Percentiles rank a stretch among this genome's conserved stretches.
phyloP scores from a whole-genome alignment of 2,329 filamentous ascomycete species.

The Neofusicoccum laricinum region DNA sequence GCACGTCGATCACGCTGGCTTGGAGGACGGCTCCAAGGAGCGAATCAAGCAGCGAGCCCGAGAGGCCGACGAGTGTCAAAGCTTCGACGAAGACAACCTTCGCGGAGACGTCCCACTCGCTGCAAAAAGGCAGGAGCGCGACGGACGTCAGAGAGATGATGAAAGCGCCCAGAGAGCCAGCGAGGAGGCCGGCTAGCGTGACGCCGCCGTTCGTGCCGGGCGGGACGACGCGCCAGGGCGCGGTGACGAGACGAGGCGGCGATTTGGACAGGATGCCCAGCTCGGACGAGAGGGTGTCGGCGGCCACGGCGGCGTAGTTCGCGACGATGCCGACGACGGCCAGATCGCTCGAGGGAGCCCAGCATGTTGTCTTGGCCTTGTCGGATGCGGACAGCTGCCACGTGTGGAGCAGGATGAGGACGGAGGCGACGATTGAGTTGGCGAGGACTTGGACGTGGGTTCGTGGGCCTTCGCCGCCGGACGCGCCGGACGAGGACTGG shows the following conservation, averaged over 20 bases:
- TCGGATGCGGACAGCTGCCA: slow-evolving; percentile 34
- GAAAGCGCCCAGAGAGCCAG: slow-evolving; percentile 71
- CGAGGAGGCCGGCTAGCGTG: slow-evolving; percentile 68
- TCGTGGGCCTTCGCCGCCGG: slow-evolving; percentile 76
- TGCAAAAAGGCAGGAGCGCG: slow-evolving; percentile 67
- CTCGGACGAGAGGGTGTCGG: slow-evolving; percentile 94
- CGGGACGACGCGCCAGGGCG: slow-evolving; percentile 74
- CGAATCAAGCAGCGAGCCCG: slow-evolving; percentile 84
- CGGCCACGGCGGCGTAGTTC: slow-evolving; percentile 88
- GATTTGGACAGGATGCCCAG: slow-evolving; percentile 81
- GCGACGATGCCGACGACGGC: slow-evolving; percentile 49
- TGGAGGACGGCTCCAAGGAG: slow-evolving; percentile 82
- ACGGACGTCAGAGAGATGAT: slow-evolving; percentile 66
- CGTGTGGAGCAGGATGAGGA: slow-evolving; percentile 56
- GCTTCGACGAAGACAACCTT: slow-evolving; percentile 49
- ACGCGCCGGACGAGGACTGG: slow-evolving; percentile 67
- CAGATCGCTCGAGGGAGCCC: slow-evolving; percentile 27
- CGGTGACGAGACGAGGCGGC: slow-evolving; percentile 81
- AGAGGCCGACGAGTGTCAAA: slow-evolving; percentile 68
- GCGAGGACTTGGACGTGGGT: slow-evolving; percentile 87
- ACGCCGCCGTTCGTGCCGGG: slow-evolving; percentile 93
- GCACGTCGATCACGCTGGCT: slow-evolving; percentile 78
- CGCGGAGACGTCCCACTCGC: slow-evolving; percentile 54
- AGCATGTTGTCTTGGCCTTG: slow-evolving; percentile 25
- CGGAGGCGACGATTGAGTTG: slow-evolving; percentile 76